phyloP scores from a whole-genome alignment of 2,329 filamentous ascomycete genomes.

The Fusarium abutilonis region DNA sequence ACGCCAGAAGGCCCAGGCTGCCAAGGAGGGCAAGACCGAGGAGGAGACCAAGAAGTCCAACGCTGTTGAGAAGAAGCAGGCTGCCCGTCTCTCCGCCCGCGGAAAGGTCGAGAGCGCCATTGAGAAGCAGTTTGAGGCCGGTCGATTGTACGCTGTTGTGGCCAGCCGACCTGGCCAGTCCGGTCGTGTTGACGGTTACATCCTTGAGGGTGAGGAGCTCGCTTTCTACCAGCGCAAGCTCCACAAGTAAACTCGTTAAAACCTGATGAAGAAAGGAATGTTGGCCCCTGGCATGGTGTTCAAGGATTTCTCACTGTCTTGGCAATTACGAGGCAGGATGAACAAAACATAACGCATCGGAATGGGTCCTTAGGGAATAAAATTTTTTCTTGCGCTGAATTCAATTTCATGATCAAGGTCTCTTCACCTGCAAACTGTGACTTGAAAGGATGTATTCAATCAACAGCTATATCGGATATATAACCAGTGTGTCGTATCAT shows the following conservation, averaged over 20 bases:
- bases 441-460: neutral
- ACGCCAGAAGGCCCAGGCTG: conserved; percentile 81
- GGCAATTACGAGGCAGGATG: conserved; percentile 51
- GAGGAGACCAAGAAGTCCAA: conserved; percentile 93
- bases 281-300: conserved; percentile 52
- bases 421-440: conserved; percentile 36
- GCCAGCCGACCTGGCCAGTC: conserved; percentile 95
- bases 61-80: conserved; percentile 95
- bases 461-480: neutral
- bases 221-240: conserved; percentile 99
- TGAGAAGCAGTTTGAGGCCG: conserved; percentile 99
- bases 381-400: conserved; percentile 50
- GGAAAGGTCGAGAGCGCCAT: conserved; percentile 94
- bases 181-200: conserved; percentile 95
- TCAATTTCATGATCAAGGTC: conserved; percentile 46
- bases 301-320: conserved; percentile 51
- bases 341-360: conserved; percentile 52
- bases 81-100: conserved; percentile 78
- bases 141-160: conserved; percentile 94
- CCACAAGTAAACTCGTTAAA: conserved; percentile 80
- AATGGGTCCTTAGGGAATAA: conserved; percentile 53
- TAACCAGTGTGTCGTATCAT: conserved; percentile 15
- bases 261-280: conserved; percentile 37
- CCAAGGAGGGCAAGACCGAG: conserved; percentile 68
- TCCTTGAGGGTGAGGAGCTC: conserved; percentile 99